A percentile compares a stretch with the other conserved stretches of the same genome.
phyloP scores from a whole-genome alignment of 768 basidiomycete species.

The Gautieria morchelliformis region DNA sequence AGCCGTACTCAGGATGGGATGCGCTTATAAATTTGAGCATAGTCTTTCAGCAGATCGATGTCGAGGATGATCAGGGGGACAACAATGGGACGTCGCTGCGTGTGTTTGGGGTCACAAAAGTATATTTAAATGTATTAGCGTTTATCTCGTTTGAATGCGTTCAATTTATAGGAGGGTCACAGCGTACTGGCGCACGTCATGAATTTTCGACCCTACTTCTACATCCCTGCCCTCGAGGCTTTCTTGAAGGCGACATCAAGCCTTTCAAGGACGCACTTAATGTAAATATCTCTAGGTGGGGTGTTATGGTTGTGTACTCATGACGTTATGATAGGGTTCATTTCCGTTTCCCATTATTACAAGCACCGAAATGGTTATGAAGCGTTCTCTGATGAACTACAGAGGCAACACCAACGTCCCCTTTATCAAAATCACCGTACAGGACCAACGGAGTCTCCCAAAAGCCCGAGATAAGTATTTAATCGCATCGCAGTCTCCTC shows the following conservation, averaged over 20 bases:
- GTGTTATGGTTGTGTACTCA: not conserved
- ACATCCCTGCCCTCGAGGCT: slow-evolving; percentile 76
- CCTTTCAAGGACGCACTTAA: slow-evolving; percentile 65
- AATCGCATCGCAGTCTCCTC: slow-evolving; percentile 30
- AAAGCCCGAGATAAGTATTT: slow-evolving; percentile 82
- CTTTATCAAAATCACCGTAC: slow-evolving; percentile 79
- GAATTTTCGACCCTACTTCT: slow-evolving; percentile 90
- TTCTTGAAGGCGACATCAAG: slow-evolving; percentile 54
- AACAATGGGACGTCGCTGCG: slow-evolving; percentile 38
- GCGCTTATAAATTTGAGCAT: not conserved
- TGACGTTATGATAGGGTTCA: slow-evolving; percentile 19
- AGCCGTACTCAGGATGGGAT: not conserved
- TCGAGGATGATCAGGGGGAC: slow-evolving; percentile 57
- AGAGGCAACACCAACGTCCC: slow-evolving; percentile 65
- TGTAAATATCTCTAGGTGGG: slow-evolving; percentile 33
- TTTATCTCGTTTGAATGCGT: not conserved
- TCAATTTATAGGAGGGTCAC: slow-evolving; percentile 54
- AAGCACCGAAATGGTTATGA: slow-evolving; percentile 48
- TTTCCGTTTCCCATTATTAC: slow-evolving; percentile 32
- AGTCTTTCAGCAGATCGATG: slow-evolving; percentile 97
- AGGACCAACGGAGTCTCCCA: slow-evolving; percentile 67
- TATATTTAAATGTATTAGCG: slow-evolving; percentile 18
- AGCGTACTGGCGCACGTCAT: slow-evolving; percentile 81
- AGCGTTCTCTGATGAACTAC: slow-evolving; percentile 82
- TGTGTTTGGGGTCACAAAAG: slow-evolving; percentile 90